These are phyloP conservation scores for Cytospora schulzeri DNA, from an alignment of 2,329 filamentous ascomycete genomes.

Conservation along the genomic window DNA sequence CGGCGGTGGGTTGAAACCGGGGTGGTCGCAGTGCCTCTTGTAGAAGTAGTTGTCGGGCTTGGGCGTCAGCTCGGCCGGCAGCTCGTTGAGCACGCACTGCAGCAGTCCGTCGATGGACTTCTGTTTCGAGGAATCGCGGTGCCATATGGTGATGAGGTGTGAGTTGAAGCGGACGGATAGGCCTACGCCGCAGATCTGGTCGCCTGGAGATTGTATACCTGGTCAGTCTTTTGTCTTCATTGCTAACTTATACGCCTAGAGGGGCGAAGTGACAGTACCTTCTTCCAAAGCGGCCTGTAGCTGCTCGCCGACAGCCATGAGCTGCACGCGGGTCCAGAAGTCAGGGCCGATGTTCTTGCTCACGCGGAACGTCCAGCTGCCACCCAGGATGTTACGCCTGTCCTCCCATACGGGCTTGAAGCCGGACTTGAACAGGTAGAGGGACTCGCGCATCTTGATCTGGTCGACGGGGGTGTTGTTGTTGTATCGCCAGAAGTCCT, in stretches of 20 bases:
- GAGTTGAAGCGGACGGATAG: slow-evolving; percentile 72
- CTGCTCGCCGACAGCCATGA: slow-evolving; percentile 81
- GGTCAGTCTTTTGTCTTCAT: neutral
- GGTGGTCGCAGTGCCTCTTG: slow-evolving; percentile 87
- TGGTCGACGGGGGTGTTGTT: slow-evolving; percentile 79
- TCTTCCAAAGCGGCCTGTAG: slow-evolving; percentile 73
- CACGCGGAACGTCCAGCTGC: slow-evolving; percentile 90
- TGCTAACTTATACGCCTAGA: neutral
- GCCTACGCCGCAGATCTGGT: slow-evolving; percentile 87
- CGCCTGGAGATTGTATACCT: slow-evolving; percentile 51
- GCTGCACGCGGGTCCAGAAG: slow-evolving; percentile 80
- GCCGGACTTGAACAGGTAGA: slow-evolving; percentile 79
- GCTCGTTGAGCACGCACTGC: slow-evolving; percentile 69
- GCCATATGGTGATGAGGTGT: slow-evolving; percentile 78
- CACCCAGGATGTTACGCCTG: slow-evolving; percentile 80
- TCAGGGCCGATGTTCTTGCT: slow-evolving; percentile 72
- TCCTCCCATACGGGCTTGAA: slow-evolving; percentile 84
- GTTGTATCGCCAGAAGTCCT: slow-evolving; percentile 83
- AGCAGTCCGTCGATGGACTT: slow-evolving; percentile 76
- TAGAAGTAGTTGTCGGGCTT: slow-evolving; percentile 77
- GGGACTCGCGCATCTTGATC: slow-evolving; percentile 75
- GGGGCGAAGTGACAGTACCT: slow-evolving; percentile 47
- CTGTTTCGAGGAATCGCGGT: slow-evolving; percentile 81
- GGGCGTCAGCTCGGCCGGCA: slow-evolving; percentile 73
- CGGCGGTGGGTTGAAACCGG: slow-evolving; percentile 71